phyloP scores from a whole-genome alignment of 176 grass and related monocot species.

The Ensete glaucum region DNA sequence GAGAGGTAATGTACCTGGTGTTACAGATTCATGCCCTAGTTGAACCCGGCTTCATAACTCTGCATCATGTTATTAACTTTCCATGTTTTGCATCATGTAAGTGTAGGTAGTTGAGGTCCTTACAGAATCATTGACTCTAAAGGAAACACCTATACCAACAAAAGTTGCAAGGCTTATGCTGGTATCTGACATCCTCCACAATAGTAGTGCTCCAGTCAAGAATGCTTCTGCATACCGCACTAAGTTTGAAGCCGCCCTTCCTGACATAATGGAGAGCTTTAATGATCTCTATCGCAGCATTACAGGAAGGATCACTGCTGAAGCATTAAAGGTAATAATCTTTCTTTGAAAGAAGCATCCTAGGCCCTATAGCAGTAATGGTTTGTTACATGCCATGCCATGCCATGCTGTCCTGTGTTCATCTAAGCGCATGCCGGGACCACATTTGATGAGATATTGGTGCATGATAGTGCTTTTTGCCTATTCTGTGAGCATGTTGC shows the following conservation, averaged over 20 bases:
- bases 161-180: constrained; percentile 98
- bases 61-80: not conserved
- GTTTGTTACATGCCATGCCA: not conserved
- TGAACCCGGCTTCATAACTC: not conserved
- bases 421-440: not conserved
- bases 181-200: constrained; percentile 94
- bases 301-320: constrained; percentile 93
- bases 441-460: not conserved
- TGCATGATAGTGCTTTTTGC: not conserved
- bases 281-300: constrained; percentile 90
- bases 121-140: constrained; percentile 86
- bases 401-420: not conserved
- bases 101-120: constrained; percentile 94
- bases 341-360: constrained; percentile 8
- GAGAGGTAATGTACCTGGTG: constrained; percentile 57
- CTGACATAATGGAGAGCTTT: constrained; percentile 90
- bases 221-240: constrained; percentile 93
- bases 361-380: not conserved
- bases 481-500: not conserved
- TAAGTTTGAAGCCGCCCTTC: constrained; percentile 80
- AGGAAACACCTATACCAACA: constrained; percentile 82
- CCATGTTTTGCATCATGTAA: not conserved
- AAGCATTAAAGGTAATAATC: constrained; percentile 77
- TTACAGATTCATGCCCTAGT: not conserved
- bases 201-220: constrained; percentile 94